Base-by-base conservation (phyloP, 1,284 basidiomycete genomes). In the Fomitiporia mediterranea region DNA sequence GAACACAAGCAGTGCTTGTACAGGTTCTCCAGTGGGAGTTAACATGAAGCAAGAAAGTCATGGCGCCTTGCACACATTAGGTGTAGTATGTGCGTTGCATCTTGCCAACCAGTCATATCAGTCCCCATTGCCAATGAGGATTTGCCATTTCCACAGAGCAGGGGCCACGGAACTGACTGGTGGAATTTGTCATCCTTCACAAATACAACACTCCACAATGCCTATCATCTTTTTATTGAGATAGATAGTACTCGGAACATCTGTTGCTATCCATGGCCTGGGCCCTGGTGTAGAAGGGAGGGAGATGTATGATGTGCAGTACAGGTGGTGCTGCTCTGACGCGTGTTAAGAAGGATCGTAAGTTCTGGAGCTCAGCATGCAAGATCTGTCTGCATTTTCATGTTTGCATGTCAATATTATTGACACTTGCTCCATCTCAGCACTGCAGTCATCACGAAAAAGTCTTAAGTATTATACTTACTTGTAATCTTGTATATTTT, bases 341-440 rank as follows among this genome's bases (percentile, higher is more conserved):
- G 39, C 53, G 60, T n/a, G 27, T 9, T 17, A 64, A 58, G 25
- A 66, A 67, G 60, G 78, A 84, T 92, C 62, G 79, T 91, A n/a
- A 73, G 92, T 43, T 73, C 81, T 4, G 86, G 86, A 7, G 86
- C 88, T 0, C 87, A 90, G 65, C 91, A 93, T 68, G 87, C 88
- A 21, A 76, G 90, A 40, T n/a, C n/a, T n/a, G n/a, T n/a, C n/a
- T n/a, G n/a, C n/a, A n/a, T n/a, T n/a, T n/a, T n/a, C n/a, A n/a
- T n/a, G n/a, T n/a, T n/a, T n/a, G n/a, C n/a, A n/a, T n/a, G n/a
- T n/a, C n/a, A n/a, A n/a, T n/a, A n/a, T n/a, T n/a, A n/a, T n/a
- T n/a, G n/a, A n/a, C n/a, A n/a, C n/a, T n/a, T n/a, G n/a, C n/a
- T n/a, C n/a, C n/a, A n/a, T n/a, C n/a, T n/a, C n/a, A n/a, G n/a